Evolutionary conservation across 208 protist genomes (phyloP).

Genomic region (Acanthamoeba triangularis): DNA sequence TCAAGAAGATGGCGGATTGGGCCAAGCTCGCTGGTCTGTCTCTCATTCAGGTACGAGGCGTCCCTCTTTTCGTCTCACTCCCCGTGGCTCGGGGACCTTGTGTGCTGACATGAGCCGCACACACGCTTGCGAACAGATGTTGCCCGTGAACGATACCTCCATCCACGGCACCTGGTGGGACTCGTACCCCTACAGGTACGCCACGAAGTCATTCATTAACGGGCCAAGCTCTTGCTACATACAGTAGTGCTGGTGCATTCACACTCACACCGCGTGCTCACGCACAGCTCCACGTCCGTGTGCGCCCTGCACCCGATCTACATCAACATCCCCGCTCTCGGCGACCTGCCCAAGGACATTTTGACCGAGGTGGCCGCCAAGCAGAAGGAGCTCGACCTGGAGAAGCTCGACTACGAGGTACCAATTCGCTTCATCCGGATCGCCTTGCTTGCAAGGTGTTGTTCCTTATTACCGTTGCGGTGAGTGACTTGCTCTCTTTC

Average conservation of each 20-base stretch:
- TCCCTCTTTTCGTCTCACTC: neutral
- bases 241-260: no score
- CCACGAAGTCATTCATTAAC: no score
- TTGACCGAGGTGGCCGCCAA: slow-evolving; percentile 63
- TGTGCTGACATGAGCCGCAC: neutral
- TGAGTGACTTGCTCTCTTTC: no score
- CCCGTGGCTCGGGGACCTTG: neutral
- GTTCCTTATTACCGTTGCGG: neutral
- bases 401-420: slow-evolving; percentile 87
- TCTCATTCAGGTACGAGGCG: slow-evolving; percentile 86
- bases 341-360: slow-evolving; percentile 81
- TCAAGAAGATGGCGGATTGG: slow-evolving; percentile 86
- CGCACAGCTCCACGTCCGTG: slow-evolving; percentile 87
- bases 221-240: no score
- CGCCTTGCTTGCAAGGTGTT: no score
- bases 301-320: slow-evolving; percentile 93
- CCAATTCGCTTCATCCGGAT: neutral
- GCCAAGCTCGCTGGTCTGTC: slow-evolving; percentile 76
- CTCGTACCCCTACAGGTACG: slow-evolving; percentile 93
- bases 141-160: slow-evolving; percentile 92
- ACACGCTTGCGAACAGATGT: slow-evolving; percentile 34
- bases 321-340: slow-evolving; percentile 81
- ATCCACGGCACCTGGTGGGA: slow-evolving; percentile 84
- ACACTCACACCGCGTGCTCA: no score
- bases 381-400: slow-evolving; percentile 80